A percentile compares a stretch with the other conserved stretches of the same genome.
phyloP scores from a whole-genome alignment of 352 stramenopile species.

The Phytophthora multivora region DNA sequence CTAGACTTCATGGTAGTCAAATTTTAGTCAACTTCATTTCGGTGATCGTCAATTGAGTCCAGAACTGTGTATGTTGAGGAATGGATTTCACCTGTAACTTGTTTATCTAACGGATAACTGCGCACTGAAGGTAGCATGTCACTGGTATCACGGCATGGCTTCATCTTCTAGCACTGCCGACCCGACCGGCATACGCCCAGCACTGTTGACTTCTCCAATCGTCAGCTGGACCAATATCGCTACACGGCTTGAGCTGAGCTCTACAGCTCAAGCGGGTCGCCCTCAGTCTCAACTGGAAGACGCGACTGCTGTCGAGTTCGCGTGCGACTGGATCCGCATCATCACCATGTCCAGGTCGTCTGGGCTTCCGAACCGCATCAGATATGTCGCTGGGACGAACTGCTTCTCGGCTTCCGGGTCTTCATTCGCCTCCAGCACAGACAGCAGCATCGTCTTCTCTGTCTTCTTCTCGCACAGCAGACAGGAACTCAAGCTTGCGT shows the following conservation, averaged over 20 bases:
- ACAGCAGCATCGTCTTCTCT: constrained; percentile 77
- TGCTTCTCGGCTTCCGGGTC: constrained; percentile 42
- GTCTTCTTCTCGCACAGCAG: constrained; percentile 72
- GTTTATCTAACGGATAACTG: constrained; percentile 39
- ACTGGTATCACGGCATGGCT: constrained; percentile 5
- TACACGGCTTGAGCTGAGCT: constrained; percentile 36
- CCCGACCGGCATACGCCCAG: constrained; percentile 19
- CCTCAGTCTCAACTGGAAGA: constrained; percentile 38
- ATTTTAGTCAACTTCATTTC: too few relatives aligned
- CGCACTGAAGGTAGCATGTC: constrained; percentile 10
- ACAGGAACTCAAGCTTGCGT: constrained; percentile 65
- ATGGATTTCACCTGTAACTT: constrained; percentile 26
- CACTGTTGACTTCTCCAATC: constrained; percentile 12
- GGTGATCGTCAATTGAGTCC: too few relatives aligned
- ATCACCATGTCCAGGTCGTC: constrained; percentile 67
- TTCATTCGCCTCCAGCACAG: constrained; percentile 56
- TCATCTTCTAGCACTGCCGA: constrained; percentile 18
- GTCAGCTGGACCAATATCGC: constrained; percentile 31
- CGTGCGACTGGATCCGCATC: constrained; percentile 46
- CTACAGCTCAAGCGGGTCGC: constrained; percentile 31
- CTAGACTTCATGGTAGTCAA: background rate
- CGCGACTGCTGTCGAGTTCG: constrained; percentile 28
- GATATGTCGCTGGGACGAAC: constrained; percentile 73
- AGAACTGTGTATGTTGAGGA: too few relatives aligned
- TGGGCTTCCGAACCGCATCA: constrained; percentile 63